Evolutionary conservation across 805 yeast genomes (phyloP), one percentile per base, ranked within the genome.

Genomic region (Candida lessepsii): DNA sequence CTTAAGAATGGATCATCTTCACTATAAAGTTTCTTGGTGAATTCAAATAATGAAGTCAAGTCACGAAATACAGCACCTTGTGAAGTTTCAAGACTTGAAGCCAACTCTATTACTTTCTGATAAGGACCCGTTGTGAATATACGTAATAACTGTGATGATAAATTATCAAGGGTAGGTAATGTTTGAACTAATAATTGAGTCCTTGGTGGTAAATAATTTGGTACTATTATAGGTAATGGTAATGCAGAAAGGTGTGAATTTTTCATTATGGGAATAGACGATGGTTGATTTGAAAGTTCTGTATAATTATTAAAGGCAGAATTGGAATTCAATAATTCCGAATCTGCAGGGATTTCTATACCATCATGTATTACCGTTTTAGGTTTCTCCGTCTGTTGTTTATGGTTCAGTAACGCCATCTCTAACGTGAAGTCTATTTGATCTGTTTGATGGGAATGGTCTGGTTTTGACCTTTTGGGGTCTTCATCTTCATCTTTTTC

Each of bases 111-210:
- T 7, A 86, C 77, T 36, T 83, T 86, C 52, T 86, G 87, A 53
- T 84, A 83, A 3, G 95, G 84, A 4, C 84, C 84, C 18, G 76
- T 71, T 7, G 86, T 83, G 27, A 89, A 76, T 2, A 83, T 69
- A 46, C 93, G 70, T 39, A 90, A 66, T 14, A 90, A 67, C 56
- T 90, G 97, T 1, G 89, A 77, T 0, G 96, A 79, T 39, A 90
- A 70, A 49, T 86, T 86, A 54, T 89, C 96, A 44, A 90, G 63
- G 1, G 86, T 75, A 0, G 95, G 90, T 29, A 89, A 61, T 0
- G 89, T 75, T 49, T 82, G 81, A 40, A 84, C 66, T 20, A 81
- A 65, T 29, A 84, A 65, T 53, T 83, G 88, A 14, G 80, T 73
- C 51, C 86, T 73, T 16, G 80, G 73, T 1, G 83, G 79, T 18